Evolutionary conservation across 192 early-diverging fungal species (phyloP), one percentile per base, ranked within the genome.

Genomic region (Entomortierella chlamydospora): DNA sequence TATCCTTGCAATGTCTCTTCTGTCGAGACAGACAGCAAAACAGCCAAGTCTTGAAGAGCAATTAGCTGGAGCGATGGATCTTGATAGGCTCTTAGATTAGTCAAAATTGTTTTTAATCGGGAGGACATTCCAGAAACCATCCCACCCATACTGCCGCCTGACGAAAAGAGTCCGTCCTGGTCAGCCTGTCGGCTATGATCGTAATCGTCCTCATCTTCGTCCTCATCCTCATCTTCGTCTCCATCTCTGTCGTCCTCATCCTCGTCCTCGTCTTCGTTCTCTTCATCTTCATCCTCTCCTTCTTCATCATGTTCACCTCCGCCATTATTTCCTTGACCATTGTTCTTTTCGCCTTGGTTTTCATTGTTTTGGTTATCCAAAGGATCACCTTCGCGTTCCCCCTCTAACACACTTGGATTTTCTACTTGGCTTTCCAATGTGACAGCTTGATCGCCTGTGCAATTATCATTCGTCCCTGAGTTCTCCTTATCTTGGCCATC

Each of bases 21-120:
- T n/a, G 88, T 95, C 22, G 93, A 90, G 26, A 96, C 89, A 31
- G 88, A 88, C 17, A 97, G 72, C 12, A 91, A 57, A 61, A 95
- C 93, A 8, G 94, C 82, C 52, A 97, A 80, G 68, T 95, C 94
- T 66, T 97, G 95, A 25, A 97, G 82, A 1, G 95, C 91, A n/a
- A 97, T 81, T n/a, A 95, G 61, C 74, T 95, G 94, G 61, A 88
- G 71, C 2, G 89, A 88, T 18, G 87, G 86, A 66, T 93, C 90
- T 25, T 84, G 85, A 39, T 79, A 61, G 23, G 76, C 74, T 26
- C 86, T 86, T 15, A 96, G 82, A 43, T 87, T 87, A 42, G 74
- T 68, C 4, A 94, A 73, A 28, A 93, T 89, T 1, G 88, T 82
- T 33, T 84, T 83, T 58, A 92, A 87, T 51, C 86, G 86, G 15